Evolutionary conservation across 176 grass and related monocot genomes (phyloP), one percentile per base, ranked within the genome.

Genomic region (Metroxylon sagu): DNA sequence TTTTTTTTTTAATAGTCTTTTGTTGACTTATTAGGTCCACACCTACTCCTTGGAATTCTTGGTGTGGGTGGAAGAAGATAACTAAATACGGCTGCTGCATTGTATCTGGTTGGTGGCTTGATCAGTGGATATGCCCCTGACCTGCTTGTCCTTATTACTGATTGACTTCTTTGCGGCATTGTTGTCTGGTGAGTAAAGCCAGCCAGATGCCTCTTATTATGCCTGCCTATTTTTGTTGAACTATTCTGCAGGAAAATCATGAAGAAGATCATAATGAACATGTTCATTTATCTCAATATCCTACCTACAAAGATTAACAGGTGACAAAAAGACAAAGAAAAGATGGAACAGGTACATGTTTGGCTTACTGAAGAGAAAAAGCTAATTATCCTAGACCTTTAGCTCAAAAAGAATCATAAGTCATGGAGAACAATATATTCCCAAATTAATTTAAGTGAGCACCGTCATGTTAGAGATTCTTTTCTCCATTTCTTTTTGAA

Each of bases 51-150:
- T 19, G 30, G 48, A 18, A 50, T 65, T 2, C 51, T 25, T 89
- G 58, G 4, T 77, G 65, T 60, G 90, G 92, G 87, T 76, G 88
- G 93, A 77, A 88, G 87, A 80, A 77, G 77, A 67, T 87, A 98
- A 59, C 75, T 98, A 55, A 71, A 92, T 10, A 66, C 81, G 19
- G 81, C 93, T 60, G 71, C 93, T 72, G 52, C 26, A 27, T 71
- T 98, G 8, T 98, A 92, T 78, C 70, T 88, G 70, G 50, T 64
- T 27, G 93, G 93, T 78, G 84, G 74, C 58, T 68, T 98, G 60
- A 58, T 85, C 59, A 92, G 78, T 53, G 87, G 81, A 72, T 71
- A 53, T 27, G 87, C 93, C 16, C 84, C 87, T 70, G 30, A 85
- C 80, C 80, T 92, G 73, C 29, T 58, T 48, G 29, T 50, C 58